phyloP scores from a whole-genome alignment of 2,329 filamentous ascomycete genomes.

The Penicillium digitatum region DNA sequence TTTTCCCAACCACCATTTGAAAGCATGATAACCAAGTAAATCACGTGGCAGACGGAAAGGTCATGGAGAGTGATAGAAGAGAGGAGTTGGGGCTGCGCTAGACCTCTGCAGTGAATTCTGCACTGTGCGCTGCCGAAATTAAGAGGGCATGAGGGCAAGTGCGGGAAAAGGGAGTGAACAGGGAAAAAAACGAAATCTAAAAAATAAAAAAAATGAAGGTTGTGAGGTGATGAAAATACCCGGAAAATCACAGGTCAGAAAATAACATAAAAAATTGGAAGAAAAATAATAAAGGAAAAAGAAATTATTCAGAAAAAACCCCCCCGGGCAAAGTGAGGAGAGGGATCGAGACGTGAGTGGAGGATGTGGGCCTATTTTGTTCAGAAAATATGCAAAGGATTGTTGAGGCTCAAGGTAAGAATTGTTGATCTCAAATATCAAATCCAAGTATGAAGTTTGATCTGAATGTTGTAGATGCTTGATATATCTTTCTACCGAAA shows the following conservation, averaged over 20 bases:
- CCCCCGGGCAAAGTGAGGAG: background rate
- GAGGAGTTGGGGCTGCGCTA: slow-evolving; percentile 2
- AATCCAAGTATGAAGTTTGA: background rate
- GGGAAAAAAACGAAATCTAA: background rate
- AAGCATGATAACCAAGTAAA: slow-evolving; percentile 8
- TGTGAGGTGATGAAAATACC: background rate
- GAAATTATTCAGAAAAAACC: background rate
- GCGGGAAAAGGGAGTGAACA: background rate
- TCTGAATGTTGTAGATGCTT: too few relatives aligned
- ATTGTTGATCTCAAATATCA: background rate
- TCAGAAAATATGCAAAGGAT: background rate
- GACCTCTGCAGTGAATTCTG: slow-evolving; percentile 2
- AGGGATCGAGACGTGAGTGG: slow-evolving; percentile 5
- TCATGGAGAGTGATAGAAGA: background rate
- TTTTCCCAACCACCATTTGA: slow-evolving; percentile 1
- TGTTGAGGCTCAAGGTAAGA: background rate
- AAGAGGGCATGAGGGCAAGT: background rate
- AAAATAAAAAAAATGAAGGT: background rate
- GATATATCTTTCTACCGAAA: background rate
- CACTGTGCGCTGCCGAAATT: slow-evolving; percentile 1
- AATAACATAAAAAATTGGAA: slow-evolving; percentile 1
- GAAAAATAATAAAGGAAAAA: background rate
- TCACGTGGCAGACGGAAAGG: background rate
- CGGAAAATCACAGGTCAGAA: slow-evolving; percentile 1
- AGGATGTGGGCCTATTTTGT: slow-evolving; percentile 7